These are phyloP conservation scores for Solanum ossicruentum DNA, from an alignment of 257 asterid genomes.

Conservation along the genomic window DNA sequence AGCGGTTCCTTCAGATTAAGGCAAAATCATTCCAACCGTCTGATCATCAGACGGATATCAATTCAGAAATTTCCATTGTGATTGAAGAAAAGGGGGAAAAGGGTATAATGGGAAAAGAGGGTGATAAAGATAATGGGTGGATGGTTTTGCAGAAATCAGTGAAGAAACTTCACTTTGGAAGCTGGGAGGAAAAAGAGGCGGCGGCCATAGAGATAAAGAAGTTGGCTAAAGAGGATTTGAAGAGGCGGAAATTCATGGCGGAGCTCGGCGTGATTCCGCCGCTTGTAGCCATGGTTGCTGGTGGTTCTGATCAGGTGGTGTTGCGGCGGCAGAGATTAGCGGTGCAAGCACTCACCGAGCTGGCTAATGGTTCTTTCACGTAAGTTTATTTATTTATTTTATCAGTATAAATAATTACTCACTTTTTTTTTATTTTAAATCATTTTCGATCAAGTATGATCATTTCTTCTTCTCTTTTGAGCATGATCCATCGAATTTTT, in stretches of 20 bases:
- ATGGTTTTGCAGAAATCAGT: slow-evolving; percentile 47
- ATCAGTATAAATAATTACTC: neutral
- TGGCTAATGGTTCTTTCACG: slow-evolving; percentile 71
- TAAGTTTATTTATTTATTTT: slow-evolving; percentile 22
- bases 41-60: neutral
- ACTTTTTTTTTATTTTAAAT: neutral
- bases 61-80: neutral
- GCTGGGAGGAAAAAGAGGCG: slow-evolving; percentile 60
- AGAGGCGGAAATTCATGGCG: slow-evolving; percentile 61
- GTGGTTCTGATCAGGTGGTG: slow-evolving; percentile 38
- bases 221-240: slow-evolving; percentile 41
- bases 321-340: slow-evolving; percentile 44
- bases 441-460: neutral
- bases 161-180: slow-evolving; percentile 82
- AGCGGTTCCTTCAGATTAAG: slow-evolving; percentile 23
- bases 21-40: slow-evolving; percentile 8
- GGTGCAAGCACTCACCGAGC: slow-evolving; percentile 45
- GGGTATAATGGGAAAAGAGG: slow-evolving; percentile 1
- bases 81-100: slow-evolving; percentile 2
- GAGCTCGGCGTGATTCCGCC: slow-evolving; percentile 94
- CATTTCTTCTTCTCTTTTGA: neutral
- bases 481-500: too few relatives aligned
- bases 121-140: slow-evolving; percentile 11
- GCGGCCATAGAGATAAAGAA: slow-evolving; percentile 54
- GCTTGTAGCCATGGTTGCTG: slow-evolving; percentile 64